Evolutionary conservation across 139 green algal species (phyloP).

Genomic region (Spirogloea muscicola): DNA sequence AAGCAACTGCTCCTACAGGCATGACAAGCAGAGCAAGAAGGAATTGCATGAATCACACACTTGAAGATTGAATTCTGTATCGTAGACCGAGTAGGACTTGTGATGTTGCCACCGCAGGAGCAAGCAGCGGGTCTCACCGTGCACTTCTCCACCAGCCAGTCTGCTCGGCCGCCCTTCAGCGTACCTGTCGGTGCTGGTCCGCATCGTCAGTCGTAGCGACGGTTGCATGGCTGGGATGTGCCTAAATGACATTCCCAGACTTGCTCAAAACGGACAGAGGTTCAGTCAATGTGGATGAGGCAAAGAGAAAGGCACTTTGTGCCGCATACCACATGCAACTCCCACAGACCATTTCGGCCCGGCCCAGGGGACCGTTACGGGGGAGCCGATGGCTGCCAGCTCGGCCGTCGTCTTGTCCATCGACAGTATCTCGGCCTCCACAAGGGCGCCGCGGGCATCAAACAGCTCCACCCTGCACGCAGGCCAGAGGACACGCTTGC

Average conservation of each 20-base stretch:
- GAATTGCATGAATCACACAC: too few relatives aligned
- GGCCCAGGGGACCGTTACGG: neutral
- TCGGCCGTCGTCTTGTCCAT: neutral
- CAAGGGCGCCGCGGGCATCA: constrained; percentile 11
- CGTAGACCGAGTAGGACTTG: neutral
- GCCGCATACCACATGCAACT: constrained; percentile 69
- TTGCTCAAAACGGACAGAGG: too few relatives aligned
- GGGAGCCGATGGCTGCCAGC: neutral
- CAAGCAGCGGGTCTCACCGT: constrained; percentile 44
- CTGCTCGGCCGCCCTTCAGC: constrained; percentile 78
- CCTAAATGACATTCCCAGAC: too few relatives aligned
- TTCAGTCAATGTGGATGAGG: too few relatives aligned
- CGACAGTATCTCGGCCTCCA: neutral
- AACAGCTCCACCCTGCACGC: constrained; percentile 28
- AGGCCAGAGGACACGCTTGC: too few relatives aligned
- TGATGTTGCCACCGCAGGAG: neutral
- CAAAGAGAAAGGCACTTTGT: too few relatives aligned
- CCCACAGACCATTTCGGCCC: constrained; percentile 53
- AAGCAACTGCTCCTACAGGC: too few relatives aligned
- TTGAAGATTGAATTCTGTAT: too few relatives aligned
- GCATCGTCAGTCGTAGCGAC: too few relatives aligned
- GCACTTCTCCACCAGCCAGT: constrained; percentile 90
- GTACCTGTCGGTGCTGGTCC: too few relatives aligned
- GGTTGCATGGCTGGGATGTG: too few relatives aligned
- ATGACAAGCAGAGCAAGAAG: too few relatives aligned